Evolutionary conservation across 805 yeast species (phyloP).

Genomic region (Pichia heedii): DNA sequence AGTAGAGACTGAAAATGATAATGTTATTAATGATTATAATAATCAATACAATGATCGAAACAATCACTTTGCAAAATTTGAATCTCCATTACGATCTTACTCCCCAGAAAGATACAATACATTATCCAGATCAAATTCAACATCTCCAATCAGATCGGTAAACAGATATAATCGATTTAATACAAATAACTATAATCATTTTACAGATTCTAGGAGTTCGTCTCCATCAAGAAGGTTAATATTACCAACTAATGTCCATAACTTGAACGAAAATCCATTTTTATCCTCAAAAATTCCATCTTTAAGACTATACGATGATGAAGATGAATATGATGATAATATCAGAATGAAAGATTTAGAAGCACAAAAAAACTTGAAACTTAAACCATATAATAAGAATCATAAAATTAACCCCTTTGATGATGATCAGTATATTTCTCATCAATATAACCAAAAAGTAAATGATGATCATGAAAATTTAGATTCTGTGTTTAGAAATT

Average conservation of each 20-base stretch:
- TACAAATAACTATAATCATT: too few relatives aligned
- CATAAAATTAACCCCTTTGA: background rate
- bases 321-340: background rate
- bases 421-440: background rate
- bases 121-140: slow-evolving; percentile 9
- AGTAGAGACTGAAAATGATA: background rate
- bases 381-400: too few relatives aligned
- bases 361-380: background rate
- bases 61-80: background rate
- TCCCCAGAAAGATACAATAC: slow-evolving; percentile 8
- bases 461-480: background rate
- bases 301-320: background rate
- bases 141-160: slow-evolving; percentile 14
- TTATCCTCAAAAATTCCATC: background rate
- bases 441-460: background rate
- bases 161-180: background rate
- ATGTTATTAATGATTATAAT: background rate
- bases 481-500: slow-evolving; percentile 1
- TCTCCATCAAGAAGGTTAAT: slow-evolving; percentile 14
- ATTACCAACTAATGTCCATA: background rate
- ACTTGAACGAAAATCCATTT: slow-evolving; percentile 1
- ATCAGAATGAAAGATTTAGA: background rate
- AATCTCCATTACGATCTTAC: slow-evolving; percentile 3
- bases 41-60: background rate
- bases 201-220: background rate